These are phyloP conservation scores for Barbarea vulgaris DNA, from an alignment of 345 rosid species.

Conservation along the genomic window DNA sequence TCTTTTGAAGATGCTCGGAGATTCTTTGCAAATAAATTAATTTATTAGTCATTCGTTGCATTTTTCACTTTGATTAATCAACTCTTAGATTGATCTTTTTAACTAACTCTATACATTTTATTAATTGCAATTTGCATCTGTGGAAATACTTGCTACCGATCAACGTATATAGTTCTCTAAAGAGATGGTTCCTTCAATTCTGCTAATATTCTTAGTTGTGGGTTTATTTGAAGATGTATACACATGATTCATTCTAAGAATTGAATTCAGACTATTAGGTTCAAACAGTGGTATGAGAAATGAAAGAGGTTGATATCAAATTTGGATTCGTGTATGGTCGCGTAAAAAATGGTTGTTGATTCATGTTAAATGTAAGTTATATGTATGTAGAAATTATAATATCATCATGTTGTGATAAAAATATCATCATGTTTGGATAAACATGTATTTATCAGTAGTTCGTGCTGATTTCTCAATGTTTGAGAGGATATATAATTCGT, in stretches of 20 bases:
- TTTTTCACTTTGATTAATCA: neutral
- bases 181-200: conserved; percentile 2
- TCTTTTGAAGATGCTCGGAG: neutral
- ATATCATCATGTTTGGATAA: neutral
- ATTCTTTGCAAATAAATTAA: neutral
- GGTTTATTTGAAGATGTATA: conserved; percentile 4
- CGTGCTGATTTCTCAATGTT: neutral
- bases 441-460: conserved; percentile 6
- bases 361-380: neutral
- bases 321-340: neutral
- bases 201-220: neutral
- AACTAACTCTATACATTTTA: neutral
- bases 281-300: neutral
- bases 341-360: neutral
- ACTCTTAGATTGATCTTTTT: neutral
- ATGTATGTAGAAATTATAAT: neutral
- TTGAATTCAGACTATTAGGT: neutral
- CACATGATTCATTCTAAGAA: neutral
- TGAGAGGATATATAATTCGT: neutral
- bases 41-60: neutral
- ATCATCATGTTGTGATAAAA: neutral
- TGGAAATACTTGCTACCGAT: conserved; percentile 7
- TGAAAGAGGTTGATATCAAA: too few relatives aligned
- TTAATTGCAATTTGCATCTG: neutral
- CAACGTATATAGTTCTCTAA: neutral